Conservation (phyloP, 306 rosid genomes). For the Crataegus laevigata region DNA sequence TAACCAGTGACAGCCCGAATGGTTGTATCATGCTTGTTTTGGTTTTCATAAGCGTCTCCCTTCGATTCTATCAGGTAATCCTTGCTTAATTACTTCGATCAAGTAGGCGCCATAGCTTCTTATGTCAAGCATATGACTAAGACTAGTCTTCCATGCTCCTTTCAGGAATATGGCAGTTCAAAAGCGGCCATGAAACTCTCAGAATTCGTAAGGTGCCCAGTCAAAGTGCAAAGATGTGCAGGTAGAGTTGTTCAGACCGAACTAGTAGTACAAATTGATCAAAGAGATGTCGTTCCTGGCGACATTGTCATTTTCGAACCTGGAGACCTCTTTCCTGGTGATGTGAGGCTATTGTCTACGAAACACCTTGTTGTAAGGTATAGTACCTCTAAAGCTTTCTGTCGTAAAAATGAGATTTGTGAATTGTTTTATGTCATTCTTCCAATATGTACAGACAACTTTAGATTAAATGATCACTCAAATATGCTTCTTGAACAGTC, state of each 20-base stretch:
- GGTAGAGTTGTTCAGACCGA: conserved; percentile 77
- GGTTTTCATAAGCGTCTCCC: conserved; percentile 67
- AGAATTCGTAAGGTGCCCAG: conserved; percentile 57
- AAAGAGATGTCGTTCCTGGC: conserved; percentile 77
- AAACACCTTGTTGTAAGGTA: conserved; percentile 85
- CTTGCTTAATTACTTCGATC: neutral
- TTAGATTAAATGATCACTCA: conserved; percentile 13
- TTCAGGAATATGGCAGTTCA: conserved; percentile 70
- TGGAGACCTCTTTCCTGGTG: conserved; percentile 87
- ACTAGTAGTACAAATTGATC: conserved; percentile 70
- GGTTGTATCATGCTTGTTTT: conserved; percentile 67
- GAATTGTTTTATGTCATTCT: conserved; percentile 5
- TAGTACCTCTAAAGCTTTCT: neutral
- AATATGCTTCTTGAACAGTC: conserved; percentile 50
- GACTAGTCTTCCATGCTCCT: neutral
- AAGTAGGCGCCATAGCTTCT: neutral
- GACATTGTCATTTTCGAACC: conserved; percentile 85
- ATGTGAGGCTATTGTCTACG: conserved; percentile 63
- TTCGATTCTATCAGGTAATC: conserved; percentile 71
- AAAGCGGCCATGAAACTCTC: conserved; percentile 83
- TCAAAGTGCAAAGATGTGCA: conserved; percentile 83
- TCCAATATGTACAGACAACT: conserved; percentile 4
- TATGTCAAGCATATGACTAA: neutral
- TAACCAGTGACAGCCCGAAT: conserved; percentile 47
- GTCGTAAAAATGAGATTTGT: conserved; percentile 7